A percentile compares a stretch with the other conserved stretches of the same genome.
phyloP scores from a whole-genome alignment of 805 yeast species.

The Candida nemodendra region DNA sequence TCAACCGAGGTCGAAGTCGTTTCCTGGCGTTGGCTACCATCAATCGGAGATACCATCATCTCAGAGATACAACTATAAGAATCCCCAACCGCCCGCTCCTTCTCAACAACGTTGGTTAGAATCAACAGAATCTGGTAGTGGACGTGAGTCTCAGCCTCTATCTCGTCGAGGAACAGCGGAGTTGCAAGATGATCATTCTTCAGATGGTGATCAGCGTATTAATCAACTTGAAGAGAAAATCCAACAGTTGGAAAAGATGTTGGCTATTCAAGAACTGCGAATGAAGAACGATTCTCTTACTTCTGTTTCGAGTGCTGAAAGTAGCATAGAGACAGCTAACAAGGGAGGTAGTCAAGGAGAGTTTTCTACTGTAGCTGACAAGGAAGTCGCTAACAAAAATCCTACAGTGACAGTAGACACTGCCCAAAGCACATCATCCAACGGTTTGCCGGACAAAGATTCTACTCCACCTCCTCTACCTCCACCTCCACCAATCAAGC shows the following conservation, averaged over 20 bases:
- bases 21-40: neutral
- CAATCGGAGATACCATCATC: neutral
- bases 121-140: too few species aligned
- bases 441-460: neutral
- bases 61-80: too few species aligned
- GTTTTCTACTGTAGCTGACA: neutral
- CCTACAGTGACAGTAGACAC: conserved; percentile 1
- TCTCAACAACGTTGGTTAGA: too few species aligned
- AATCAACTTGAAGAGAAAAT: conserved; percentile 33
- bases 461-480: conserved; percentile 28
- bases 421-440: neutral
- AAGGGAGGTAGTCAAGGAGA: conserved; percentile 1
- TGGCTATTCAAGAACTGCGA: conserved; percentile 24
- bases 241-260: conserved; percentile 28
- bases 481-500: conserved; percentile 30
- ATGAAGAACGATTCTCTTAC: conserved; percentile 11
- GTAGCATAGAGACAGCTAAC: conserved; percentile 3
- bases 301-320: conserved; percentile 15
- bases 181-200: neutral
- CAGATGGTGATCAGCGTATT: conserved; percentile 23
- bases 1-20: neutral
- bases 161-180: too few species aligned
- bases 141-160: neutral
- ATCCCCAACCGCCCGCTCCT: too few species aligned
- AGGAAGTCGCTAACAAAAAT: neutral